Evolutionary conservation across 169 alveolate genomes (phyloP).

Genomic region (Plasmodium billcollinsi): DNA sequence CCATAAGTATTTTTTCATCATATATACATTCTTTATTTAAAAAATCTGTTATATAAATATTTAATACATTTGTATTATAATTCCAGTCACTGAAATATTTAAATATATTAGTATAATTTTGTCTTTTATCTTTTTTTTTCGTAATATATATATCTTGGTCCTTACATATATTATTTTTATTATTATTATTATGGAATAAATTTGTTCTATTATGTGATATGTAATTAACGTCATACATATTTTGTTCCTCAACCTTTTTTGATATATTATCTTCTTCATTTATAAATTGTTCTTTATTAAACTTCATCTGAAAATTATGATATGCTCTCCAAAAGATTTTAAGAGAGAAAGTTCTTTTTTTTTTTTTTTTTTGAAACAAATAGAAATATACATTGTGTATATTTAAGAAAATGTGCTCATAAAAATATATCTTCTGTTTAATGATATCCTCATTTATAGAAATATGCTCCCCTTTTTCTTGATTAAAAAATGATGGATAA

Average conservation of each 20-base stretch:
- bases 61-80: constrained; percentile 32
- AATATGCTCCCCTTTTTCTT: background rate
- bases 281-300: constrained; percentile 15
- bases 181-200: background rate
- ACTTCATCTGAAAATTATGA: constrained; percentile 32
- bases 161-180: background rate
- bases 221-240: too few species aligned
- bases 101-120: constrained; percentile 21
- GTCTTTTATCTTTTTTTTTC: background rate
- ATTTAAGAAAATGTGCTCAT: constrained; percentile 49
- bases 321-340: constrained; percentile 55
- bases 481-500: background rate
- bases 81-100: constrained; percentile 49
- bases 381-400: constrained; percentile 37
- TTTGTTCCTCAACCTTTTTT: too few species aligned
- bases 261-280: background rate
- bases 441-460: background rate
- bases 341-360: constrained; percentile 37
- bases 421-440: constrained; percentile 8
- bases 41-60: constrained; percentile 42
- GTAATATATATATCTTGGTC: background rate
- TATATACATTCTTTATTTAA: constrained; percentile 2
- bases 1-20: constrained; percentile 28
- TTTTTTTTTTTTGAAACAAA: constrained; percentile 55
- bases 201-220: background rate